These are phyloP conservation scores for Cytidiella melzeri DNA, from an alignment of 768 basidiomycete genomes.

Conservation along the genomic window DNA sequence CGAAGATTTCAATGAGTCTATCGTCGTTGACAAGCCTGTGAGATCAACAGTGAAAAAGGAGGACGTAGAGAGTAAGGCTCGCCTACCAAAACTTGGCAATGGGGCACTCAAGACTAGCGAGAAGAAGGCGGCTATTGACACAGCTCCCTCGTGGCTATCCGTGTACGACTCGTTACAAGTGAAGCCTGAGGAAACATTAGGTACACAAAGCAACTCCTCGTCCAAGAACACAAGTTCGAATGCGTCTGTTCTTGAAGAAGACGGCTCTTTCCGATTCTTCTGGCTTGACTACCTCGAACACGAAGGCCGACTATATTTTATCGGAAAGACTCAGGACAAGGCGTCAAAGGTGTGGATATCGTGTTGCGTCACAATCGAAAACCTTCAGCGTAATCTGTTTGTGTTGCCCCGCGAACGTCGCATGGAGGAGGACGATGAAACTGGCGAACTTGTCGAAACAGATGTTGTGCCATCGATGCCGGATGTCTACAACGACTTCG, in stretches of 20 bases:
- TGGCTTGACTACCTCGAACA: conserved; percentile 95
- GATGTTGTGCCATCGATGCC: conserved; percentile 63
- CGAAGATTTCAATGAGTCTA: conserved; percentile 48
- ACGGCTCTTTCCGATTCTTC: conserved; percentile 85
- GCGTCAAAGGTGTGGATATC: conserved; percentile 64
- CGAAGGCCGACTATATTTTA: conserved; percentile 78
- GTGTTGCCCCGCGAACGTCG: conserved; percentile 72
- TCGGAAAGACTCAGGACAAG: conserved; percentile 88
- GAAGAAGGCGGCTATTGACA: conserved; percentile 41
- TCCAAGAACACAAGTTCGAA: conserved; percentile 28
- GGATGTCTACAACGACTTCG: conserved; percentile 82
- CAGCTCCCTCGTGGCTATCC: conserved; percentile 61
- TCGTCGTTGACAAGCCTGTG: conserved; percentile 26
- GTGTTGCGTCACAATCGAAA: conserved; percentile 80
- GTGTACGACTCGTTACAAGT: conserved; percentile 70
- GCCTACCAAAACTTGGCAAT: conserved; percentile 19
- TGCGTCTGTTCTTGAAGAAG: conserved; percentile 65
- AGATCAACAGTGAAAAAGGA: conserved; percentile 24
- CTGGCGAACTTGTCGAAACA: conserved; percentile 60
- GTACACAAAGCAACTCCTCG: conserved; percentile 23
- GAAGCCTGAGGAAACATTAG: conserved; percentile 53
- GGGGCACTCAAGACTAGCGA: conserved; percentile 13
- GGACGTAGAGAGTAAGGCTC: conserved; percentile 12
- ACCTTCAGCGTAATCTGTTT: conserved; percentile 86
- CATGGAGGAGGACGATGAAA: conserved; percentile 50